Base-by-base conservation (phyloP, 140 eudicot species). In the Oenanthe javanica region DNA sequence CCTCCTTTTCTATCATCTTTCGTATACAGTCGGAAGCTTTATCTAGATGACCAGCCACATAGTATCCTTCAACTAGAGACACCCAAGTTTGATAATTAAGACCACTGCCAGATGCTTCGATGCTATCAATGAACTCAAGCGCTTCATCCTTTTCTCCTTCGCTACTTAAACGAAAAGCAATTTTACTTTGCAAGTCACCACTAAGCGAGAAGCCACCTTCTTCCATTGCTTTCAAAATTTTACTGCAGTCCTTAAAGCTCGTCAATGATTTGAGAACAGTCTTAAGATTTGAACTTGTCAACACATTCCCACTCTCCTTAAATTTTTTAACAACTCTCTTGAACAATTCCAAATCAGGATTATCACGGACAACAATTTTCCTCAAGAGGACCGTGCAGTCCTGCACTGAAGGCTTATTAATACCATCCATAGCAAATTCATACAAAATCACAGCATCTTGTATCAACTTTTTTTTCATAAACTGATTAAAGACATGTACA, bases 361-460 rank as follows among this genome's bases (percentile, higher is more conserved):
- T 87, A 40, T 85, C 77, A 69, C 84, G 55, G 51, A 88, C 88
- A 46, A 84, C 96, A 75, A 94, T 84, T 84, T 93, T 94, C 82
- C 84, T 91, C 84, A 92, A 84, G 72, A 94, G 92, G 27, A 86
- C 85, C 0, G 89, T 80, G 67, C 94, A 87, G 73, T 90, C 97
- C n/a, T 83, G 84, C 25, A 72, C 21, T 0, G 88, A 87, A 25
- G 94, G 97, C 87, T 89, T 94, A 15, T 76, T 82, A 9, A n/a
- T 85, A 66, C 96, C 91, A 38, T 61, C 48, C 92, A 90, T 86
- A 0, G 96, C 94, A 83, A 91, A 86, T 82, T 89, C 97, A 50
- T 88, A 94, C 77, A 94, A 85, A 77, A 85, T 89, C 64, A 90
- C 94, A 1, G 96, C 91, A 59, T 90, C 97, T 79, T 85, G 83